A percentile compares a stretch with the other conserved stretches of the same genome.
Evolutionary conservation across 2,329 filamentous ascomycete genomes (phyloP).

Genomic region (Aspergillus pseudotamarii): DNA sequence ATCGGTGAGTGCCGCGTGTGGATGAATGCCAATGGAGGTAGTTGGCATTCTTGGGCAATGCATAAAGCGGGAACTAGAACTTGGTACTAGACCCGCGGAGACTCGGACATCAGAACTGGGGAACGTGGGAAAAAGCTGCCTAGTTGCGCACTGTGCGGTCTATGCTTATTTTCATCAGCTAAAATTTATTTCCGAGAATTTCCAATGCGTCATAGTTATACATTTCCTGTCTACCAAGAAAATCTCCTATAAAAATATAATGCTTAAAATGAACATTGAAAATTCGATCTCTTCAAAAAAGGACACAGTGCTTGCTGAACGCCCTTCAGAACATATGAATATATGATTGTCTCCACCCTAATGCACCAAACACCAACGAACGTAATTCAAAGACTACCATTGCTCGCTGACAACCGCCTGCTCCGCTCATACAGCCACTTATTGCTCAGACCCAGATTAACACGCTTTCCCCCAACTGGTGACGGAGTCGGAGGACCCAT

Average conservation of each 20-base stretch:
- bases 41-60: slow-evolving; percentile 22
- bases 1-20: slow-evolving; percentile 14
- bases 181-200: not conserved
- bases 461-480: slow-evolving; percentile 65
- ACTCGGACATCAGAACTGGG: slow-evolving; percentile 11
- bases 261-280: not conserved
- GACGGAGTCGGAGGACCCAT: slow-evolving; percentile 68
- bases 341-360: slow-evolving; percentile 14
- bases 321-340: slow-evolving; percentile 14
- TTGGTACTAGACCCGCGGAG: slow-evolving; percentile 14
- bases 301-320: slow-evolving; percentile 6
- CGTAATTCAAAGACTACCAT: slow-evolving; percentile 34
- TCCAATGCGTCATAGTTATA: not conserved
- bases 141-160: slow-evolving; percentile 1
- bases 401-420: slow-evolving; percentile 41
- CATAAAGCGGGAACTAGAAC: slow-evolving; percentile 21
- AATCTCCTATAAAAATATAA: not conserved
- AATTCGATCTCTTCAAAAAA: not conserved
- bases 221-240: not conserved
- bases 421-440: slow-evolving; percentile 95
- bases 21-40: slow-evolving; percentile 13
- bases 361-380: slow-evolving; percentile 13
- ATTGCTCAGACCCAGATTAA: slow-evolving; percentile 79
- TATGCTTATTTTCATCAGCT: not conserved
- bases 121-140: slow-evolving; percentile 4